Base-by-base conservation (phyloP, 495 filamentous ascomycete genomes). In the Rostrohypoxylon terebratum region DNA sequence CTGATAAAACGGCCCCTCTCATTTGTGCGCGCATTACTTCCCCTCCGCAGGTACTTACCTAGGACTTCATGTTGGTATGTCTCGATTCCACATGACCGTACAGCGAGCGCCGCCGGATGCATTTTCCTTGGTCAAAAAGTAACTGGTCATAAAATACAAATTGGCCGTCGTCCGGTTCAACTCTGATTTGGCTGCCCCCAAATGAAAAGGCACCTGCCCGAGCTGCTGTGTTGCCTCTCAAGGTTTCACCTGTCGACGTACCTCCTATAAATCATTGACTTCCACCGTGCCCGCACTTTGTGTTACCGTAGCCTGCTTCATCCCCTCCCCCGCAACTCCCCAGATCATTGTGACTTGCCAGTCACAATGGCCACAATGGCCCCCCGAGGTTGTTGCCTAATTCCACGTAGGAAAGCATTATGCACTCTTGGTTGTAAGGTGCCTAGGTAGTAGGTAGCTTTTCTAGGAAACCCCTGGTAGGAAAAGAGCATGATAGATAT, bases 201-300 rank as follows among this genome's bases (percentile, higher is more conserved):
- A 20, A 18, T 20, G 2, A 45, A n/a, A 20, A 45, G 16, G 47
- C 47, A 50, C 47, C 47, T 50, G 5, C 42, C 42, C 42, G 42
- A 18, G 16, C 42, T 45, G 42, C 16, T 45, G 42, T 45, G 7
- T 21, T 23, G 23, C 47, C 5, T 54, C n/a, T 1, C 25, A n/a
- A 13, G 23, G 28, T 31, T 54, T 28, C 50, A 54, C 28, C 23
- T 25, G 5, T 11, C 11, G 18, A 20, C 1, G 47, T 11, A 20
- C 20, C 47, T 28, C 47, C 47, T 51, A 25, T 51, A 25, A 51
- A 45, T 23, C 21, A 50, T 11, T 23, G 9, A 13, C 21, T 21
- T 23, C 23, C 18, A 31, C 14, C 18, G 18, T 66, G 63, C 51
- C 51, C 51, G 62, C 63, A 66, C 51, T 66, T 65, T 66, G 63